Evolutionary conservation across 345 rosid genomes (phyloP).

Genomic region (Arabidopsis suecica): DNA sequence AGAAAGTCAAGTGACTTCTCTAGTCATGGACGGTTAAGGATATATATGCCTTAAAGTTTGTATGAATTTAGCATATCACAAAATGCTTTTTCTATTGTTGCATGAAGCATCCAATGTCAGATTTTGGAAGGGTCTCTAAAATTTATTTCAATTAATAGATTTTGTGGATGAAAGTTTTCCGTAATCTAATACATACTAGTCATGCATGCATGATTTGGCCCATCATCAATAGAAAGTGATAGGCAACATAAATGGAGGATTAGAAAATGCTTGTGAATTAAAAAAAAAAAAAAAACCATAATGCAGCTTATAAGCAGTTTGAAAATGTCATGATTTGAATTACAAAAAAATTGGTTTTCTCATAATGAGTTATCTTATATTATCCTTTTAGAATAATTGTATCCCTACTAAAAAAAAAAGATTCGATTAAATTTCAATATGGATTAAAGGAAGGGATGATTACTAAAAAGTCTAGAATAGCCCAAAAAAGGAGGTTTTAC

Average conservation of each 20-base stretch:
- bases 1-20: conserved; percentile 12
- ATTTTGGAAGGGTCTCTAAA: neutral
- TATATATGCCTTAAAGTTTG: neutral
- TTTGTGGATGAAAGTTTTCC: neutral
- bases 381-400: too few species aligned
- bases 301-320: neutral
- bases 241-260: neutral
- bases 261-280: neutral
- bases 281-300: neutral
- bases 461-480: too few species aligned
- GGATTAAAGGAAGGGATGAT: too few species aligned
- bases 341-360: too few species aligned
- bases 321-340: too few species aligned
- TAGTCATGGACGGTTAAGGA: conserved; percentile 14
- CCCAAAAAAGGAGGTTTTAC: too few species aligned
- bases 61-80: neutral
- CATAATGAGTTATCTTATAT: too few species aligned
- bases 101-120: conserved; percentile 9
- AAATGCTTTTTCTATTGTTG: neutral
- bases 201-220: too few species aligned
- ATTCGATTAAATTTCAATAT: neutral
- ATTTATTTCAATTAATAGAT: neutral
- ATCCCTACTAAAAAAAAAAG: neutral
- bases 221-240: too few species aligned
- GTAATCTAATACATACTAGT: neutral